Percentiles rank a stretch among this genome's conserved stretches.
These are phyloP conservation scores for Amaranthus tricolor DNA, from an alignment of 179 eudicot species.

Conservation along the genomic window DNA sequence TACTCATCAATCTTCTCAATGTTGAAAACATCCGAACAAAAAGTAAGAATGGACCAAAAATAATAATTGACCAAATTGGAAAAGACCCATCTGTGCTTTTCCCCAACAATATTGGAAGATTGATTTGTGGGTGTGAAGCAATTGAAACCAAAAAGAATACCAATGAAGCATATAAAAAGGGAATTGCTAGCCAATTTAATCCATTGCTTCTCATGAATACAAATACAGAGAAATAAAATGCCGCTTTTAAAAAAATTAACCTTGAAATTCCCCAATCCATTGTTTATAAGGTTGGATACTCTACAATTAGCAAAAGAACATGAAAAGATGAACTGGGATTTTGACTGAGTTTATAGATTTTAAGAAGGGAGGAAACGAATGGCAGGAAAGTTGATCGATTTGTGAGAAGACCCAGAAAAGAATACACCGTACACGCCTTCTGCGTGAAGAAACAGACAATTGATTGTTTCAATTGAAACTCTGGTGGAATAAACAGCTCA, in stretches of 20 bases:
- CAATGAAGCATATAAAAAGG: slow-evolving; percentile 69
- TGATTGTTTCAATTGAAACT: no score
- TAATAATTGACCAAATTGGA: slow-evolving; percentile 58
- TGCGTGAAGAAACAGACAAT: no score
- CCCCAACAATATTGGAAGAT: slow-evolving; percentile 72
- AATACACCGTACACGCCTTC: no score
- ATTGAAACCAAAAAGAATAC: slow-evolving; percentile 62
- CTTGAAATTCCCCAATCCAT: slow-evolving; percentile 68
- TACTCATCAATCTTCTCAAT: slow-evolving; percentile 47
- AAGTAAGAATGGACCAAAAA: slow-evolving; percentile 64
- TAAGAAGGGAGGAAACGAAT: no score
- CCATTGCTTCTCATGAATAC: slow-evolving; percentile 39
- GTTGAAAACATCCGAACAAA: slow-evolving; percentile 56
- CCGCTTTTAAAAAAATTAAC: slow-evolving; percentile 55
- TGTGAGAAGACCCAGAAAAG: neutral
- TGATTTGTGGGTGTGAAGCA: slow-evolving; percentile 65
- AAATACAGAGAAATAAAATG: slow-evolving; percentile 42
- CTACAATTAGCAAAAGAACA: no score
- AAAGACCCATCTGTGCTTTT: slow-evolving; percentile 69
- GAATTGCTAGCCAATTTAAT: slow-evolving; percentile 48
- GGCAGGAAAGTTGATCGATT: no score
- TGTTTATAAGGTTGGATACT: neutral
- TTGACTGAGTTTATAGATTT: neutral
- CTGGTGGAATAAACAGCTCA: no score
- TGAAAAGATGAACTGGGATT: neutral